Evolutionary conservation across 331 rosid genomes (phyloP).

Genomic region (Malus hybrid): DNA sequence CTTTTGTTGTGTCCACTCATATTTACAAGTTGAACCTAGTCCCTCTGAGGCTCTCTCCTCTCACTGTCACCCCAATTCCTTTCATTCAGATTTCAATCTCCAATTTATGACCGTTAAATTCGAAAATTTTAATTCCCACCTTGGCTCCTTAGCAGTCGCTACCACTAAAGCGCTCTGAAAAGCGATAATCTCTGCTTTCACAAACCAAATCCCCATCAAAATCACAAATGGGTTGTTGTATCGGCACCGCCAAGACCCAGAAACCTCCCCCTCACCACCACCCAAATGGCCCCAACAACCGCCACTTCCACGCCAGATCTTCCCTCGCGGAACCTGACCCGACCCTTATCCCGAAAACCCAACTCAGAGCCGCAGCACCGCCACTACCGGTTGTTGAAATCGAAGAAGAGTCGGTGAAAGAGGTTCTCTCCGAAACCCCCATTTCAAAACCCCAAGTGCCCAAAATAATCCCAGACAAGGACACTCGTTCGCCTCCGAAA

Average conservation of each 20-base stretch:
- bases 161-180: background rate
- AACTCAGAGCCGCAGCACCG: background rate
- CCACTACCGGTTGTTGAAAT: slow-evolving; percentile 3
- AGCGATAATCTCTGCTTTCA: background rate
- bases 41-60: no score
- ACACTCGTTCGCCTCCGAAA: slow-evolving; percentile 20
- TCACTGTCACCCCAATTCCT: no score
- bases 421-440: slow-evolving; percentile 83
- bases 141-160: background rate
- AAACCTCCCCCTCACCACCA: slow-evolving; percentile 1
- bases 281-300: slow-evolving; percentile 11
- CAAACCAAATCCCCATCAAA: background rate
- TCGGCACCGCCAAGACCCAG: slow-evolving; percentile 39
- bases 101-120: slow-evolving; percentile 10
- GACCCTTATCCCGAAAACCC: slow-evolving; percentile 18
- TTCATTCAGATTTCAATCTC: background rate
- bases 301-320: slow-evolving; percentile 7
- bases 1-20: no score
- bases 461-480: slow-evolving; percentile 2
- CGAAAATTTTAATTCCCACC: background rate
- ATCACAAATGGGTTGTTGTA: slow-evolving; percentile 79
- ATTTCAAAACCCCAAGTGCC: slow-evolving; percentile 37
- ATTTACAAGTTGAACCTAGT: no score
- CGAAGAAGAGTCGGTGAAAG: slow-evolving; percentile 76
- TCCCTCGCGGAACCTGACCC: slow-evolving; percentile 9